phyloP scores from a whole-genome alignment of 2,329 filamentous ascomycete genomes.

The Trichothecium roseum region DNA sequence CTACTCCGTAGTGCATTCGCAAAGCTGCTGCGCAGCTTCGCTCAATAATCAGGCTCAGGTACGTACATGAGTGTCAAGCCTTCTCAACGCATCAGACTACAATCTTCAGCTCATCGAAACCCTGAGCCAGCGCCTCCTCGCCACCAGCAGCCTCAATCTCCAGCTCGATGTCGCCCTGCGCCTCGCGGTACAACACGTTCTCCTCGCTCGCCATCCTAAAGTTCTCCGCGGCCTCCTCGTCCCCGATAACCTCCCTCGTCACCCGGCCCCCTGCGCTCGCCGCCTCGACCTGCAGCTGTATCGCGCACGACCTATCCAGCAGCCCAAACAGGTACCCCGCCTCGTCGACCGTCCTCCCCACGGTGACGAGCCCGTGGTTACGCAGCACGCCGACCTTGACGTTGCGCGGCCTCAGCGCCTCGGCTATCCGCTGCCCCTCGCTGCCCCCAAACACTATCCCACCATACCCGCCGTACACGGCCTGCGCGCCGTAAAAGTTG shows the following conservation, averaged over 20 bases:
- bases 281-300: constrained; percentile 17
- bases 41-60: too few relatives aligned
- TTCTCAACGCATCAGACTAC: not conserved
- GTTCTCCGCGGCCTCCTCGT: constrained; percentile 29
- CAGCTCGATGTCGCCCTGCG: constrained; percentile 1
- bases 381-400: constrained; percentile 55
- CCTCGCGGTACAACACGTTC: not conserved
- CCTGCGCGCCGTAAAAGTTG: constrained; percentile 55
- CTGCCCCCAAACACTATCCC: constrained; percentile 45
- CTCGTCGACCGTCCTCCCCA: constrained; percentile 61
- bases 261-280: constrained; percentile 10
- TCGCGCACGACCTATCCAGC: constrained; percentile 54
- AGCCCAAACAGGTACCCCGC: constrained; percentile 59
- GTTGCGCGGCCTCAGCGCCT: constrained; percentile 44
- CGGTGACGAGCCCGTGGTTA: constrained; percentile 62
- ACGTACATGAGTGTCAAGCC: too few relatives aligned
- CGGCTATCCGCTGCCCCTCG: constrained; percentile 53
- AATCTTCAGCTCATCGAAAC: constrained; percentile 1
- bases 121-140: not conserved
- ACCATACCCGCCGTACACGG: constrained; percentile 48
- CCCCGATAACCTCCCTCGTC: constrained; percentile 25
- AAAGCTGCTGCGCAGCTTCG: too few relatives aligned
- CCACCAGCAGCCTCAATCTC: constrained; percentile 1
- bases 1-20: too few relatives aligned
- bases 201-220: constrained; percentile 13